These are phyloP conservation scores for Azolla pinnata DNA, from an alignment of 75 land plant species.

Conservation along the genomic window DNA sequence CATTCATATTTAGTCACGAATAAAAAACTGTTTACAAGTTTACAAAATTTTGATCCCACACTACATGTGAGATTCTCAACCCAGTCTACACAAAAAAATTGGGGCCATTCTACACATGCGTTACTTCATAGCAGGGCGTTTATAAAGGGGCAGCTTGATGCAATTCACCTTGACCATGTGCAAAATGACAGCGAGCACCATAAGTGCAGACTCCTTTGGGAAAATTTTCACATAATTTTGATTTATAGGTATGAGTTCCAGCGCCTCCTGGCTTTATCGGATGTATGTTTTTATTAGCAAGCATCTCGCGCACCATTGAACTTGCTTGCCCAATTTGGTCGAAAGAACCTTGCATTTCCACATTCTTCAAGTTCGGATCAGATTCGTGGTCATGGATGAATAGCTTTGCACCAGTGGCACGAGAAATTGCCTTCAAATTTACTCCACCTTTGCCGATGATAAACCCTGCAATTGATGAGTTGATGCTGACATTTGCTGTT, in stretches of 20 bases:
- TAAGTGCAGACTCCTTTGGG: conserved; percentile 73
- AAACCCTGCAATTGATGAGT: conserved; percentile 74
- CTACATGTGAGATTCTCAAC: too few species aligned
- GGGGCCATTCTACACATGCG: too few species aligned
- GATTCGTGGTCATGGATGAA: conserved; percentile 66
- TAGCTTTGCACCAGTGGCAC: conserved; percentile 59
- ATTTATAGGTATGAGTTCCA: conserved; percentile 44
- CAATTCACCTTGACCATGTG: conserved; percentile 61
- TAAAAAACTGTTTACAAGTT: too few species aligned
- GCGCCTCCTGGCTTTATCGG: conserved; percentile 10
- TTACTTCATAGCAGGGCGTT: too few species aligned
- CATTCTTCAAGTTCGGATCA: conserved; percentile 63
- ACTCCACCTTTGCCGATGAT: conserved; percentile 81
- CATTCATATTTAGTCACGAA: too few species aligned
- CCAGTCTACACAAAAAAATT: too few species aligned
- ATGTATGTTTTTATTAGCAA: conserved; percentile 17
- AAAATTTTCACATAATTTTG: conserved; percentile 81
- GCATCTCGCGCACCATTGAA: conserved; percentile 67
- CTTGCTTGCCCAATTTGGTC: conserved; percentile 88
- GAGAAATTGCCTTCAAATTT: conserved; percentile 59
- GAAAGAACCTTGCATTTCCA: conserved; percentile 84
- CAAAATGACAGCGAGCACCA: conserved; percentile 89
- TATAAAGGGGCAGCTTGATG: conserved; percentile 13
- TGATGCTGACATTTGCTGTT: conserved; percentile 70
- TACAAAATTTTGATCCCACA: too few species aligned